Percentiles rank a stretch among this genome's conserved stretches.
These are phyloP conservation scores for Chlamydomonas urium DNA, from an alignment of 139 green algal genomes.

Conservation along the genomic window DNA sequence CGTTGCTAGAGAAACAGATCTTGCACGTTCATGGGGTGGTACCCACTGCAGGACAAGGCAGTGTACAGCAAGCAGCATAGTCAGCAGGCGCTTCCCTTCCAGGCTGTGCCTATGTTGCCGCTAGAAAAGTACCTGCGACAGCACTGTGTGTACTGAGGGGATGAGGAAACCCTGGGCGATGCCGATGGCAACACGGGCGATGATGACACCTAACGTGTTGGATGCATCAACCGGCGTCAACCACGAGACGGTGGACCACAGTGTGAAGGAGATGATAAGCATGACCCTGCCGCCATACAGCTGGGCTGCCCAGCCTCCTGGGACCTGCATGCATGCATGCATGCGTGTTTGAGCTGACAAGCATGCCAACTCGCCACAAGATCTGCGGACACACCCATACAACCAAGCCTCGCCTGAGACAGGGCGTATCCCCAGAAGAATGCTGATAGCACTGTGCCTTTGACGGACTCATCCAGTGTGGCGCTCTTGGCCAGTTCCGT, in stretches of 20 bases:
- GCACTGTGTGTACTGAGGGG: conserved; percentile 90
- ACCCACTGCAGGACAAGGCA: conserved; percentile 71
- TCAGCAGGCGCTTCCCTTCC: neutral
- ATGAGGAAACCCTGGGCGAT: conserved; percentile 91
- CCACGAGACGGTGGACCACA: conserved; percentile 75
- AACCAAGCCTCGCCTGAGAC: conserved; percentile 74
- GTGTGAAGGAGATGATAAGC: conserved; percentile 74
- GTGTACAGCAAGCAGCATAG: too few species aligned
- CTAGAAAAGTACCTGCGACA: conserved; percentile 74
- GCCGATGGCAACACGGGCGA: conserved; percentile 65
- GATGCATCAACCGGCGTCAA: conserved; percentile 66
- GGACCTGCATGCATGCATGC: conserved; percentile 61
- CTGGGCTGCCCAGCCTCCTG: conserved; percentile 87
- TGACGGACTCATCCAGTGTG: conserved; percentile 62
- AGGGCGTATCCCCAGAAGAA: conserved; percentile 97
- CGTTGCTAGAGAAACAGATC: conserved; percentile 86
- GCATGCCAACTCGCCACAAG: too few species aligned
- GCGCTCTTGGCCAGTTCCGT: conserved; percentile 73
- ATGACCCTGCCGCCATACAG: conserved; percentile 79
- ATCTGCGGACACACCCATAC: too few species aligned
- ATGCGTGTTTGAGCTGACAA: too few species aligned
- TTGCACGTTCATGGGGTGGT: conserved; percentile 78
- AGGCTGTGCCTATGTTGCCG: too few species aligned
- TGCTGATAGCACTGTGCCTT: conserved; percentile 86
- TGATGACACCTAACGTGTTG: conserved; percentile 26